These are phyloP conservation scores for Pilaira anomala DNA, from an alignment of 192 early-diverging fungal genomes.

Conservation along the genomic window DNA sequence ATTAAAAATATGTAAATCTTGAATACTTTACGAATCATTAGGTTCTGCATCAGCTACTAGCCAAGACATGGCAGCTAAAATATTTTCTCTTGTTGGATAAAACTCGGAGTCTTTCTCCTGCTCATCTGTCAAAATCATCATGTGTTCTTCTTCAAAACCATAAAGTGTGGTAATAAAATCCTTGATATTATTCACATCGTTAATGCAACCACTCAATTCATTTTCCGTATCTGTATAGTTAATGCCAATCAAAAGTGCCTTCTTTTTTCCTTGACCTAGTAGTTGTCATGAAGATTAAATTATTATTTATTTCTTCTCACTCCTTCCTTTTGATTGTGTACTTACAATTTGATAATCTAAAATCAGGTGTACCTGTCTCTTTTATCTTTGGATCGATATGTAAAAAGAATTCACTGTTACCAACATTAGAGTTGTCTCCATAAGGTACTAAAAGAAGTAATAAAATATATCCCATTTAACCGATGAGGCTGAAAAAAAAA, in stretches of 20 bases:
- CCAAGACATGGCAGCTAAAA: conserved; percentile 75
- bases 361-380: conserved; percentile 30
- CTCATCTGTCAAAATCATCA: conserved; percentile 77
- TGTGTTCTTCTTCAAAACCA: conserved; percentile 60
- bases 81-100: conserved; percentile 71
- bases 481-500: neutral
- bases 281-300: neutral
- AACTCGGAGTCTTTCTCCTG: conserved; percentile 52
- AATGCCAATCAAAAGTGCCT: conserved; percentile 89
- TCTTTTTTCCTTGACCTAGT: conserved; percentile 57
- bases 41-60: conserved; percentile 65
- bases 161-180: conserved; percentile 63
- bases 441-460: neutral
- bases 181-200: conserved; percentile 79
- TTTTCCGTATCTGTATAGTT: conserved; percentile 73
- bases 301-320: neutral
- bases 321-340: neutral
- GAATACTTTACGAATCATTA: conserved; percentile 61
- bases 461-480: conserved; percentile 3
- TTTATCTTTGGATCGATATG: conserved; percentile 25
- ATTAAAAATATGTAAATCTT: neutral
- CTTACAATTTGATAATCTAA: conserved; percentile 50
- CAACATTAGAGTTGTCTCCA: neutral
- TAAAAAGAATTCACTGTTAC: conserved; percentile 14
- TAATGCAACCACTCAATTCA: conserved; percentile 73